Conservation (phyloP, 306 rosid genomes). For the Citrullus amarus region DNA sequence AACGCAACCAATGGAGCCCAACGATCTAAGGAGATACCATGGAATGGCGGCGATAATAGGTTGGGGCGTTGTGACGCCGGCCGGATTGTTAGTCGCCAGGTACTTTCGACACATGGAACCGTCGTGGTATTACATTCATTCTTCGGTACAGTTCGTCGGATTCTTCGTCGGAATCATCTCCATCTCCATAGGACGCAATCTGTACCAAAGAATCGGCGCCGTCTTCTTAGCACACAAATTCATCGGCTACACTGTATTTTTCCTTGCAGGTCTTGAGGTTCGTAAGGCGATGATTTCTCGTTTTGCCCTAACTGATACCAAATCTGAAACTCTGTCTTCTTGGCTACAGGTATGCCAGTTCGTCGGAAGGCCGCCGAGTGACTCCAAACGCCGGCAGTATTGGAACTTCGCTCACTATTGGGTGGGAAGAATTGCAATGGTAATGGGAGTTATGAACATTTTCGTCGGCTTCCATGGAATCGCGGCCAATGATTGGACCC, state of each 20-base stretch:
- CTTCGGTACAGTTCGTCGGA: constrained; percentile 8
- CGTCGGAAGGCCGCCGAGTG: neutral
- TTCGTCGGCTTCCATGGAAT: neutral
- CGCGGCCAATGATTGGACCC: neutral
- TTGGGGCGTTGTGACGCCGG: constrained; percentile 10
- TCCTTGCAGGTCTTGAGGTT: neutral
- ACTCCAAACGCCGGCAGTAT: neutral
- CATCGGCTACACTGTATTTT: neutral
- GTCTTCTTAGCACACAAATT: neutral
- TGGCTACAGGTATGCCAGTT: neutral
- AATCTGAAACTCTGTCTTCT: neutral
- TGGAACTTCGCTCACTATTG: constrained; percentile 8
- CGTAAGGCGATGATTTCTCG: neutral
- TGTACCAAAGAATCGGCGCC: neutral
- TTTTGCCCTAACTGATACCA: neutral
- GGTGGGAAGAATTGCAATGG: neutral
- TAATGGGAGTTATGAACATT: neutral
- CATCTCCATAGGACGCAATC: neutral
- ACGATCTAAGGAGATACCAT: neutral
- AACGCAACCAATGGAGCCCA: neutral
- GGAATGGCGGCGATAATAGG: neutral
- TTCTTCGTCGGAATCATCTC: neutral
- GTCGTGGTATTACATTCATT: constrained; percentile 12
- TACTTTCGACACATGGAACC: constrained; percentile 1
- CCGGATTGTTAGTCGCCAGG: neutral